Conservation (phyloP, 2,329 filamentous ascomycete species). For the Apiospora koreana region DNA sequence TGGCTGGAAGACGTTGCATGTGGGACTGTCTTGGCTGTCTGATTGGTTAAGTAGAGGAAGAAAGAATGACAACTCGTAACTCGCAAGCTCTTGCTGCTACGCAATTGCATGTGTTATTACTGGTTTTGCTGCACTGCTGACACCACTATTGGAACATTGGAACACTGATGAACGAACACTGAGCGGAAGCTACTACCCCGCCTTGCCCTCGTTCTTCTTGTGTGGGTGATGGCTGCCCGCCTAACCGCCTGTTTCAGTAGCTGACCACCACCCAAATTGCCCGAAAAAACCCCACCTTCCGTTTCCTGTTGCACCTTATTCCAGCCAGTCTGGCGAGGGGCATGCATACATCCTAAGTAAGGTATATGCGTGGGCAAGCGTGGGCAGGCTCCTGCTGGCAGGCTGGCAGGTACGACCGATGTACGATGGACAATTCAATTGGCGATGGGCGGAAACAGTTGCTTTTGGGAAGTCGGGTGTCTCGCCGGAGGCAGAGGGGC, state of each 20-base stretch:
- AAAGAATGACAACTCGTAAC: too few relatives aligned
- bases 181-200: neutral
- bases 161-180: too few relatives aligned
- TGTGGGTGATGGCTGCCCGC: neutral
- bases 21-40: neutral
- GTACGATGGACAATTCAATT: neutral
- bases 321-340: too few relatives aligned
- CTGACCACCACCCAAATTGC: constrained; percentile 1
- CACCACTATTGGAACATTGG: too few relatives aligned
- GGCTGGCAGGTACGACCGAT: neutral
- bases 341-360: too few relatives aligned
- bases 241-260: neutral
- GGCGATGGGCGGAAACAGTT: neutral
- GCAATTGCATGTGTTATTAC: neutral
- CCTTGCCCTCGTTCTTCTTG: neutral
- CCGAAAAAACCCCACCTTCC: neutral
- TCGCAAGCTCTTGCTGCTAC: neutral
- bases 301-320: neutral
- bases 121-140: neutral
- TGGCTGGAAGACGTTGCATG: neutral
- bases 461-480: neutral
- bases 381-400: neutral
- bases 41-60: neutral
- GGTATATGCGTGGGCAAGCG: too few relatives aligned
- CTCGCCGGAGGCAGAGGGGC: neutral